Percentiles rank a stretch among this genome's conserved stretches.
phyloP scores from a whole-genome alignment of 1,139 yeast genomes.

The Scheffersomyces parashehatae region DNA sequence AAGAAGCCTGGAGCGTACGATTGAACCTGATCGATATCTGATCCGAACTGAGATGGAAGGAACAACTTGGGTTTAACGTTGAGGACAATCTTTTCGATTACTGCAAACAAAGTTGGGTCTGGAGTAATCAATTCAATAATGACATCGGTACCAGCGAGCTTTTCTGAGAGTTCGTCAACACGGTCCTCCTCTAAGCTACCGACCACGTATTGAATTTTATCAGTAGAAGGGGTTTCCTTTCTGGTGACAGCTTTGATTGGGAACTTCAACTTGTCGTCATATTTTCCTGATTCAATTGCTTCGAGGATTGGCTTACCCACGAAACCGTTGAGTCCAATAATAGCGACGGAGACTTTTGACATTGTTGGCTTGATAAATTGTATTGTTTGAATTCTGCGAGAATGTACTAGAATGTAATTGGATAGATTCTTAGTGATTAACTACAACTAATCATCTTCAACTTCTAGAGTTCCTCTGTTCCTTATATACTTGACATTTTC shows the following conservation, averaged over 20 bases:
- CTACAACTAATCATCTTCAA: too few relatives aligned
- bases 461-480: too few relatives aligned
- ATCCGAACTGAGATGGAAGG: conserved; percentile 63
- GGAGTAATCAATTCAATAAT: conserved; percentile 42
- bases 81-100: conserved; percentile 42
- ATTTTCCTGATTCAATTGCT: conserved; percentile 42
- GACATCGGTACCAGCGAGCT: conserved; percentile 49
- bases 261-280: conserved; percentile 37
- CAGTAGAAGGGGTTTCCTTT: conserved; percentile 18
- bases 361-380: not conserved
- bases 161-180: conserved; percentile 23
- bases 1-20: conserved; percentile 32
- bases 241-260: conserved; percentile 36
- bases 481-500: too few relatives aligned
- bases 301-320: conserved; percentile 47
- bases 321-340: conserved; percentile 52
- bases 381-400: too few relatives aligned
- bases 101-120: conserved; percentile 19
- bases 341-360: conserved; percentile 31
- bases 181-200: conserved; percentile 29
- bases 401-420: too few relatives aligned
- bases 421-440: too few relatives aligned
- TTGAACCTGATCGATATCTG: conserved; percentile 27
- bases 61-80: conserved; percentile 48
- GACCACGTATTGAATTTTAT: conserved; percentile 37